Evolutionary conservation across 257 asterid genomes (phyloP), one percentile per base, ranked within the genome.

Genomic region (Jacaranda copaia): DNA sequence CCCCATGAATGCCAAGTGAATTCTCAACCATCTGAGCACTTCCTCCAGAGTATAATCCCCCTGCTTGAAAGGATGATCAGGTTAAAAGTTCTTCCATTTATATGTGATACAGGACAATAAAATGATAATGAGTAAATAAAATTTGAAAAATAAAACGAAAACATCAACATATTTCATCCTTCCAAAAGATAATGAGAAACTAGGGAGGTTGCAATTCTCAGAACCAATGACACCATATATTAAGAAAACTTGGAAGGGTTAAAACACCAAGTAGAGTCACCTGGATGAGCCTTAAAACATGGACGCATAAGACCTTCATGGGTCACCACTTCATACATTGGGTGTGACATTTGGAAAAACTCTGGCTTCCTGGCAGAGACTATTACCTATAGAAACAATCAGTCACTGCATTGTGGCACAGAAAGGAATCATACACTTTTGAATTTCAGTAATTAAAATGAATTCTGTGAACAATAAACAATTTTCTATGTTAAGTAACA

Each of bases 281-380:
- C 98, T 88, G 96, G 81, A 49, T 64, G 57, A 83, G 94, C 91
- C 86, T 88, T 91, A 83, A 93, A 91, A 84, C 98, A 93, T 66
- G 98, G 98, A 66, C 97, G 96, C 97, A 91, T 87, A 63, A 93
- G 88, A 75, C 98, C 98, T 88, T 91, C 97, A 79, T 85, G 90
- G 45, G 97, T 93, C 85, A 91, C 98, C 83, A 93, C 97, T 88
- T 93, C 96, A 71, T 93, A 93, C 94, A 93, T 77, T 13, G 98
- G 98, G 84, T 93, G 96, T 58, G 97, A 87, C 91, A 84, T 87
- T 83, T 91, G 98, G 81, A 93, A 93, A 79, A 93, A 93, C 79
- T 93, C 98, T 51, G 98, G 98, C 84, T 93, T 93, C 87, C 97
- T 86, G 53, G 98, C 89, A 62, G 98, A 93, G 75, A 93, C 98